Conservation (phyloP, 2,329 filamentous ascomycete species). For the Xylariales sp. region DNA sequence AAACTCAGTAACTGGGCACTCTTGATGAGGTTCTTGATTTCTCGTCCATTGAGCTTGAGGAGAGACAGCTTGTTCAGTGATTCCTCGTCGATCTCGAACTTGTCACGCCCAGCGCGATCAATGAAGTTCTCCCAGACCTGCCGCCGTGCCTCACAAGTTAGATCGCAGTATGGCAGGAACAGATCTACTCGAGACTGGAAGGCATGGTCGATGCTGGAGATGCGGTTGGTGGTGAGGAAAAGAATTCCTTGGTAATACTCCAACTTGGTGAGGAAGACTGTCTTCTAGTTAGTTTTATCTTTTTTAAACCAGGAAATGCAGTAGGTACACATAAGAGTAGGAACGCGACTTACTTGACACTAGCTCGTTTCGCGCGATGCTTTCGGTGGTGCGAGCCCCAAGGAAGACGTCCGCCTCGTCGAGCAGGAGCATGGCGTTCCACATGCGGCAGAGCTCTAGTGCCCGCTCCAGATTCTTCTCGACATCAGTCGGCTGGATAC, state of each 20-base stretch:
- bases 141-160: slow-evolving; percentile 20
- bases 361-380: slow-evolving; percentile 34
- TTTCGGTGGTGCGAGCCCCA: slow-evolving; percentile 23
- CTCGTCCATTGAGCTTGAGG: slow-evolving; percentile 41
- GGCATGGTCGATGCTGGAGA: slow-evolving; percentile 28
- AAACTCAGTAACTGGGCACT: slow-evolving; percentile 29
- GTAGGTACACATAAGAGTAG: background rate
- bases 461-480: slow-evolving; percentile 28
- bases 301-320: background rate
- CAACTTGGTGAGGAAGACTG: slow-evolving; percentile 10
- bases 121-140: slow-evolving; percentile 33
- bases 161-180: slow-evolving; percentile 25
- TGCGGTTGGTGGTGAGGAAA: slow-evolving; percentile 33
- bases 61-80: slow-evolving; percentile 30
- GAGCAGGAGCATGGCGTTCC: slow-evolving; percentile 38
- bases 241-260: slow-evolving; percentile 33
- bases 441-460: slow-evolving; percentile 30
- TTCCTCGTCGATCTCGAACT: slow-evolving; percentile 23
- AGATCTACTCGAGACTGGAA: slow-evolving; percentile 32
- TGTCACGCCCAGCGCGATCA: slow-evolving; percentile 19
- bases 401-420: slow-evolving; percentile 41
- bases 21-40: slow-evolving; percentile 48
- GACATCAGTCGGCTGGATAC: slow-evolving; percentile 25
- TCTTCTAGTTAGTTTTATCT: slow-evolving; percentile 27
- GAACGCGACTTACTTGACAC: slow-evolving; percentile 19